Conservation (phyloP, 2,329 filamentous ascomycete species). For the Calonectria henricotiae region DNA sequence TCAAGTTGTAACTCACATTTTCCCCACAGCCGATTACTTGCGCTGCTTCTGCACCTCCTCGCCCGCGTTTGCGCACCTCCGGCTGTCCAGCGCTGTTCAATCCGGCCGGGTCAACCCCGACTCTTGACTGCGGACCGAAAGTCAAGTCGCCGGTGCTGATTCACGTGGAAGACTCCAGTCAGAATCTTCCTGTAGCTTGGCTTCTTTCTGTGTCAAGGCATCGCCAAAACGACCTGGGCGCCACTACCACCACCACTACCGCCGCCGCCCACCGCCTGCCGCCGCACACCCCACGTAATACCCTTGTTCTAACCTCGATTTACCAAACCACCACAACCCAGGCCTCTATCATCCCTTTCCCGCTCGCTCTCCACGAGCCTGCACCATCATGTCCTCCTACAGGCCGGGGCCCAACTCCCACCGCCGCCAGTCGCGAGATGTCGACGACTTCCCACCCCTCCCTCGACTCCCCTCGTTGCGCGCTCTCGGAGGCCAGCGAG, state of each 20-base stretch:
- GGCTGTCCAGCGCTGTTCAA: not conserved
- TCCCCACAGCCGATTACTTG: constrained; percentile 45
- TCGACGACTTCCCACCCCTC: constrained; percentile 56
- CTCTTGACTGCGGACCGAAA: constrained; percentile 11
- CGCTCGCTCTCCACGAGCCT: not conserved
- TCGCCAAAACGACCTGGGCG: constrained; percentile 17
- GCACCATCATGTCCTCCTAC: constrained; percentile 56
- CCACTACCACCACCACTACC: constrained; percentile 33
- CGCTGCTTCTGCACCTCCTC: constrained; percentile 34
- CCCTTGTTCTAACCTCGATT: constrained; percentile 13
- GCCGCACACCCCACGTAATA: constrained; percentile 22
- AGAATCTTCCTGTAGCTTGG: constrained; percentile 15
- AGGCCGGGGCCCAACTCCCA: constrained; percentile 55
- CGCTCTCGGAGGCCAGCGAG: constrained; percentile 53
- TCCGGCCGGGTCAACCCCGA: constrained; percentile 6
- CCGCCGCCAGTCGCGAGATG: constrained; percentile 54
- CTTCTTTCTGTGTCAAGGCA: constrained; percentile 14
- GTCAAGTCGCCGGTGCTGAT: constrained; percentile 17
- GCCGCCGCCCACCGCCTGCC: constrained; percentile 32
- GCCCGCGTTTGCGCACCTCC: constrained; percentile 6
- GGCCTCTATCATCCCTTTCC: not conserved
- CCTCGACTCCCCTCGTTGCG: constrained; percentile 56
- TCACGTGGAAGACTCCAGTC: constrained; percentile 38
- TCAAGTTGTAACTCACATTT: constrained; percentile 41
- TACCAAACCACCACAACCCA: constrained; percentile 2